Base-by-base conservation (phyloP, 164 flowering plant species). In the Santalum album region DNA sequence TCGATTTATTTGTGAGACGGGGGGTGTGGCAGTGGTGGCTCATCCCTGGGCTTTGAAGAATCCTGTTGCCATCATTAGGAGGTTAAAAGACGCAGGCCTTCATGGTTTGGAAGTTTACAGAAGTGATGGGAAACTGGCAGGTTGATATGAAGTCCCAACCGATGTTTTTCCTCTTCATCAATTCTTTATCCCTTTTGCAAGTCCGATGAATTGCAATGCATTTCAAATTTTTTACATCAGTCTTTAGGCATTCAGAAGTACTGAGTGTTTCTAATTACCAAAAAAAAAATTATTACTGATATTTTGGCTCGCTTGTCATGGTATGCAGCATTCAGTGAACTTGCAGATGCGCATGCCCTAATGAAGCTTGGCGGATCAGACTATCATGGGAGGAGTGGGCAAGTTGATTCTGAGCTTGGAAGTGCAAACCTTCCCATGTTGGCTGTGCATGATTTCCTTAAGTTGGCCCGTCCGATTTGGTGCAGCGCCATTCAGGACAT, bases 291-390 rank as follows among this genome's bases (percentile, higher is more conserved):
- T n/a, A n/a, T 29, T 29, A 29, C 9, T 29, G 4, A 29, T 45
- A 2, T n/a, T 1, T 42, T 42, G 19, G n/a, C n/a, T 42, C 7
- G 16, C 20, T 17, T 20, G 17, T 24, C n/a, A n/a, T 47, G 29
- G 10, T 54, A 19, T 48, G 60, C 77, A 80, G 88, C 52, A 14
- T 80, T 68, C 70, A 78, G 84, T 70, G 92, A 88, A 39, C 67
- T 88, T 32, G 96, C 95, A 0, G 96, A 91, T 62, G 17, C 72
- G 1, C 70, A 76, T 54, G 80, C 68, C 29, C 95, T 89, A 29
- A 25, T 89, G 65, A 89, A 92, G 78, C 75, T 92, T 18, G 97
- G 96, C 52, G 99, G 99, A 16, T 89, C 99, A 25, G 96, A 92
- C 73, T 92, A 60, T 66, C 99, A 92, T 65, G 99, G 85, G 5